Evolutionary conservation across 768 basidiomycete genomes (phyloP), one percentile per base, ranked within the genome.

Genomic region (Coprinopsis marcescibilis): DNA sequence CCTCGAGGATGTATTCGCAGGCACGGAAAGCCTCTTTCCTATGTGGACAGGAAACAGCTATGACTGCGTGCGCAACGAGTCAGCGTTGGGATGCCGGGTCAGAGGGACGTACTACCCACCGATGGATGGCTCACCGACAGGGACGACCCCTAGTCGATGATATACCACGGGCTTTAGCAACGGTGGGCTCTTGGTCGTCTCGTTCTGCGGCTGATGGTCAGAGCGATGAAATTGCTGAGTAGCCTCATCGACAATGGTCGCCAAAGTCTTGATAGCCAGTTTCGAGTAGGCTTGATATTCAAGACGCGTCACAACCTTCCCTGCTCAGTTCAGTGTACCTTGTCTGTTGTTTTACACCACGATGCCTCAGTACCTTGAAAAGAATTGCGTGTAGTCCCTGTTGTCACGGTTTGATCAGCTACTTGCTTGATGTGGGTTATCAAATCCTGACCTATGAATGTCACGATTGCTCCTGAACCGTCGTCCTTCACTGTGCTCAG

Each of bases 361-460:
- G n/a, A n/a, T n/a, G n/a, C n/a, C n/a, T n/a, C n/a, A n/a, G n/a
- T 56, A 85, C 89, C 89, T 77, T 83, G 72, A 68, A 92, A 92
- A 0, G 82, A 83, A 61, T 91, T 84, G 47, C 90, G 78, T 4
- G 90, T 94, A 12, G 89, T 89, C 6, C 73, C 72, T 75, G 45
- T 27, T 15, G 33, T 10, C 37, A 24, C 23, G 29, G 37, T 47
- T 45, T 44, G 43, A 41, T 45, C 10, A 37, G 34, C 20, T 15
- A n/a, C n/a, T n/a, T n/a, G n/a, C n/a, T n/a, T n/a, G n/a, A n/a
- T n/a, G n/a, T 23, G 37, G 11, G 35, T 26, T 10, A 10, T 27
- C 23, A 36, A 23, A 29, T 25, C 24, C 55, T 42, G 41, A 67
- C 90, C 90, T 44, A 91, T 77, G 66, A 94, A 92, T 2, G 81